Evolutionary conservation across 2,329 filamentous ascomycete genomes (phyloP), one percentile per base, ranked within the genome.

Genomic region (Verticillium dahliae): DNA sequence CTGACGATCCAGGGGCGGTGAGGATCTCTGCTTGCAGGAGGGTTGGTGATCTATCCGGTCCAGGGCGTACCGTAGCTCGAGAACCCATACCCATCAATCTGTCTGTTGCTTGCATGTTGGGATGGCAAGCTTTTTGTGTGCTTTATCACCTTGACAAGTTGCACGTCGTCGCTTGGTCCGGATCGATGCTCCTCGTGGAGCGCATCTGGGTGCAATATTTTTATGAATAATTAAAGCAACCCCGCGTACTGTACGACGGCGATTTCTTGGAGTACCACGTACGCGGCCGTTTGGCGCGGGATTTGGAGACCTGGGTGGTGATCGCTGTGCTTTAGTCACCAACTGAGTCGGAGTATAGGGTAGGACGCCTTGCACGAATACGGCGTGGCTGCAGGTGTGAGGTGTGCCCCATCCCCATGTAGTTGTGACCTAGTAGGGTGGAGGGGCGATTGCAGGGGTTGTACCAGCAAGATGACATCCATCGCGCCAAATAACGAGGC

Each of bases 401-500:
- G 57, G 57, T 58, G 57, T 58, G 57, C 22, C 57, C 39, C 18
- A 22, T 22, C 18, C 18, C 18, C 57, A 58, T 50, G 57, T 58
- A 38, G 38, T 39, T 18, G 57, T 58, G 57, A 58, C 57, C 11
- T 58, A 31, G 58, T 57, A 58, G 58, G 58, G 58, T 37, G 31
- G 31, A 57, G 59, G 37, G 52, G 61, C 67, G 67, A 65, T 63
- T 59, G 56, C 63, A 61, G 64, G 65, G 66, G 65, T 62, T 61
- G 64, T 62, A 61, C 59, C 69, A 68, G 69, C 66, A 72, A 66
- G 68, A 73, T 71, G 71, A 70, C 71, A 72, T 69, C 66, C 66
- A 27, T 52, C 45, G n/a, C 18, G 45, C 45, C 45, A 52, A 52
- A 27, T n/a, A 22, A 18, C 18, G 45, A 52, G 45, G 18, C n/a